Evolutionary conservation across 2,329 filamentous ascomycete genomes (phyloP), one percentile per base, ranked within the genome.

Genomic region (Cladophialophora bantiana): DNA sequence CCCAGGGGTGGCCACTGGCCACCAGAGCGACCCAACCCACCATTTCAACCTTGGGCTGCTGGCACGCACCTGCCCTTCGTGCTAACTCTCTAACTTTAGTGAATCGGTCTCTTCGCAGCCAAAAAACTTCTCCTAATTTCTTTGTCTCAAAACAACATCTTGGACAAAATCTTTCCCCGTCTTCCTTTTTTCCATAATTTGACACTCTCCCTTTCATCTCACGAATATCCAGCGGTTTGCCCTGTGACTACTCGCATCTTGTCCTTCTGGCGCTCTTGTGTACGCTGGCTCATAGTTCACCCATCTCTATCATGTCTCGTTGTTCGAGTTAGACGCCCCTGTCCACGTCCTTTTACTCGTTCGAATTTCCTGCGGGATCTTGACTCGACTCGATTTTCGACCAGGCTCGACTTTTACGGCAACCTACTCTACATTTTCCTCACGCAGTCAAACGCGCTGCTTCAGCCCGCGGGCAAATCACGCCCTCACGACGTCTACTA

Each of bases 241-340:
- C 38, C 20, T 48, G 52, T 36, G 53, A n/a, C 6, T 50, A 57
- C 48, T 58, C 59, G 54, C 64, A 62, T 53, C 38, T 66, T 20
- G 38, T 38, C 53, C 35, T 35, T 38, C 48, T 52, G 58, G 59
- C 57, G 58, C 52, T 58, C 35, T 58, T n/a, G 45, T 48, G 10
- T 34, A 55, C 52, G 53, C 53, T 56, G 60, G 54, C 36, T 55
- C n/a, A 40, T 52, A 42, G 26, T 34, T 56, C 34, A 63, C 64
- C 63, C 61, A 54, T 68, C 63, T 36, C 65, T 68, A 68, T 63
- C 52, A 68, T 68, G 66, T 55, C 68, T 59, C 40, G 64, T 53
- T 52, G 58, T 18, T 56, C 40, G 48, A 63, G 58, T 56, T 68
- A 61, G 62, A 64, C 68, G 45, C 63, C 59, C 36, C 35, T 54